Base-by-base conservation (phyloP, 176 grass and related monocot genomes). In the Oryza glumipatula region DNA sequence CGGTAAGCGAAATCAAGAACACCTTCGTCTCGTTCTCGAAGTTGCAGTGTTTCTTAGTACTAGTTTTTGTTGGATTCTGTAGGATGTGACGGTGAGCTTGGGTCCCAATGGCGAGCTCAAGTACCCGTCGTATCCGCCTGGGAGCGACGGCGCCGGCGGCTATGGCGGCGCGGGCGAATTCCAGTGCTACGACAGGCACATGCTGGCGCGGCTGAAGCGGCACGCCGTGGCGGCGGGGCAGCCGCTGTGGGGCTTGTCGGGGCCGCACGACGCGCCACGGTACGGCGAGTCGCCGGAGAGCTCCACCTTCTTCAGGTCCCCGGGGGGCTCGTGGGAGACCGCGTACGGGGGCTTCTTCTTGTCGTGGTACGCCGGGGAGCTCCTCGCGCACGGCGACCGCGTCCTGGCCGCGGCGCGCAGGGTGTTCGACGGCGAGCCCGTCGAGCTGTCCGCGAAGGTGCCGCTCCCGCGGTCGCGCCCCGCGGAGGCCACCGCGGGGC, bases 141-240 rank as follows among this genome's bases (percentile, higher is more conserved):
- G 38, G 41, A 72, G 65, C 9, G 16, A 54, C 7, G 38, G 70
- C 43, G 19, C 41, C 41, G 49, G 76, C 7, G 26, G 46, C 79
- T 75, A 36, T 5, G 35, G 49, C 67, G 77, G 91, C 65, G 84
- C 76, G 19, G 91, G 91, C 9, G 91, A 93, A 32, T 93, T 93
- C 73, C 84, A 90, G 28, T 93, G 91, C 67, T 90, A 93, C 44
- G 88, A 93, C 38, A 93, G 90, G 67, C 84, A 93, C 91, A 88
- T 81, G 77, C 84, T 93, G 9, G 80, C 84, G 3, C 61, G 81
- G 76, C 88, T 93, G 14, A 93, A 90, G 61, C 36, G 24, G 63
- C 68, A 79, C 24, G 84, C 91, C 26, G 88, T 88, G 44, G 72
- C 58, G 72, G 11, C 88, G 21, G 82, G 88, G 67, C 80, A 76